Base-by-base conservation (phyloP, 78 protist species). In the Monosiga brevicollis region DNA sequence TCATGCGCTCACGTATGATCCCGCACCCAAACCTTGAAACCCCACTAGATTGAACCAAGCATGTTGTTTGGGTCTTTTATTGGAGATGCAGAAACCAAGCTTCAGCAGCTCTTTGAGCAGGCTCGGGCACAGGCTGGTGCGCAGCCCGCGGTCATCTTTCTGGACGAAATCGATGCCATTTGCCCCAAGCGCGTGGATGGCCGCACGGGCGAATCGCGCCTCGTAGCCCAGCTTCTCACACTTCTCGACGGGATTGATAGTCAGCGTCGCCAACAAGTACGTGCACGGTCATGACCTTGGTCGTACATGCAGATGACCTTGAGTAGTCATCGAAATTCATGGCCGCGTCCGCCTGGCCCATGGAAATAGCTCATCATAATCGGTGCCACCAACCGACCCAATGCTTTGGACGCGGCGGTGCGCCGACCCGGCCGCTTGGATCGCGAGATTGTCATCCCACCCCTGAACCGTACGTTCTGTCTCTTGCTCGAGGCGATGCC, bases 311-410 rank as follows among this genome's bases (percentile, higher is more conserved):
- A 73, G 26, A 73, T 22, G 29, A 9, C 22, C 35, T n/a, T 22
- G 35, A 9, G 29, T 22, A 55, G 38, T 25, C 77, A 34, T n/a
- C n/a, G n/a, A n/a, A n/a, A n/a, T n/a, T n/a, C n/a, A n/a, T n/a
- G n/a, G n/a, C n/a, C n/a, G n/a, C n/a, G n/a, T n/a, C n/a, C n/a
- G n/a, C n/a, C n/a, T n/a, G n/a, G n/a, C n/a, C n/a, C n/a, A 41
- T 39, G 10, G 55, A 2, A 29, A 42, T 73, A 37, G 49, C 90
- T 96, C 22, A 34, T 98, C 11, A 94, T 97, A 6, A 86, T 98
- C 29, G 99, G 95, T 0, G 98, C 99, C 40, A 97, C 99, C 22
- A 98, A 96, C 85, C 79, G 99, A 55, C 92, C 91, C 2, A 77
- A 84, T 79, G n/a, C 90, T 11, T 32, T 93, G 0, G 96, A 93